Percentiles rank a stretch among this genome's conserved stretches.
Conservation (phyloP, 1,284 basidiomycete genomes). For the Malassezia globosa region DNA sequence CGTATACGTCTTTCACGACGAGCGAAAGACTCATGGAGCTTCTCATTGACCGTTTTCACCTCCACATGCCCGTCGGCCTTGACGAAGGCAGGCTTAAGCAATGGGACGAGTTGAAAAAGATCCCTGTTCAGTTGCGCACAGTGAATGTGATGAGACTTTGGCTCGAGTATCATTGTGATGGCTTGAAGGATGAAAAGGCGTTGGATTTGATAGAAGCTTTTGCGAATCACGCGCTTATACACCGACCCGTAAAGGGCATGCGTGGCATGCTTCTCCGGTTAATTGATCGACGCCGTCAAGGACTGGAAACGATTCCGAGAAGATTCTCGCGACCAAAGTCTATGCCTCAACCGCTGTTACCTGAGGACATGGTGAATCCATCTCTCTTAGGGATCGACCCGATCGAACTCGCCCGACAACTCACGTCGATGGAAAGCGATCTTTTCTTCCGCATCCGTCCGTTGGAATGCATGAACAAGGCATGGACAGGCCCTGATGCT, state of each 20-base stretch:
- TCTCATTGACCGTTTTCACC: conserved; percentile 72
- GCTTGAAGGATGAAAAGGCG: not conserved
- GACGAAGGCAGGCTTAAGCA: conserved; percentile 59
- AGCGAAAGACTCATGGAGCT: conserved; percentile 72
- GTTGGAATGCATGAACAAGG: conserved; percentile 67
- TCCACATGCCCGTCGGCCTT: conserved; percentile 64
- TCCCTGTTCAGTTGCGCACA: conserved; percentile 59
- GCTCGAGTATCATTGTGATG: conserved; percentile 36
- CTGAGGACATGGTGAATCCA: conserved; percentile 63
- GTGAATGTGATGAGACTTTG: conserved; percentile 49
- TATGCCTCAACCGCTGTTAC: conserved; percentile 58
- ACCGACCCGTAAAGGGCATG: not conserved
- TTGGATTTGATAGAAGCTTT: conserved; percentile 5
- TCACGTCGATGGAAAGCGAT: conserved; percentile 81
- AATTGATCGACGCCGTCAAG: not conserved
- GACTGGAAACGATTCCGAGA: not conserved
- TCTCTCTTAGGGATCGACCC: conserved; percentile 80
- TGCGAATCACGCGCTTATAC: conserved; percentile 7
- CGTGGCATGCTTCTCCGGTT: not conserved
- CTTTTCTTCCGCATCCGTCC: conserved; percentile 80
- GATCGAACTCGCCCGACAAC: conserved; percentile 78
- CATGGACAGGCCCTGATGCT: conserved; percentile 43
- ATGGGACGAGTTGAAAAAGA: conserved; percentile 81
- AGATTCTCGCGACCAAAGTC: not conserved
- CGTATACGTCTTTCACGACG: conserved; percentile 88